Base-by-base conservation (phyloP, 2,329 filamentous ascomycete species). In the Aspergillus viridinutans region DNA sequence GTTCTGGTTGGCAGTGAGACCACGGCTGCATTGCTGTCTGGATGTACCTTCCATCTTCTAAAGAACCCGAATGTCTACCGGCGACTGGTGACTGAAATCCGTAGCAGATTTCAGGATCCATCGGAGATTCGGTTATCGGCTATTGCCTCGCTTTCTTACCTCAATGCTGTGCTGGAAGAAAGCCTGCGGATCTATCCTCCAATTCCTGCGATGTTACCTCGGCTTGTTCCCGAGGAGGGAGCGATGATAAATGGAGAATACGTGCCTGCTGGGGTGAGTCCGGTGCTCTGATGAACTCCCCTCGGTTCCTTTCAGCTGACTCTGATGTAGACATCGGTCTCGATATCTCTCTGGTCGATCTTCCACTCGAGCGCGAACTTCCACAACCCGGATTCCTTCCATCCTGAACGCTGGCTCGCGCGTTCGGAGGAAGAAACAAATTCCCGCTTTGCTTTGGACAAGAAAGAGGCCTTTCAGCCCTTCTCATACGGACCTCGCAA, bases 1-100 rank as follows among this genome's bases (percentile, higher is more conserved):
- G 77, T 79, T 61, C 53, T 75, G 5, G 78, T 76, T 1, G 78
- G 77, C 1, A 75, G 73, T 21, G 78, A 81, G 54, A 80, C 78
- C 0, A 76, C 76, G 0, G 77, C 78, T 0, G 77, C 72, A 0
- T 52, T 75, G 7, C 63, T 80, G 1, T 70, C 68, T 6, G 77
- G 75, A 3, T 50, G 73, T 8, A 75, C 71, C 0, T 79, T 69
- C 17, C 61, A 63, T 48, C 65, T 78, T 0, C 58, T 76, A 5
- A 65, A 58, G 25, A 69, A 74, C 25, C 62, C 65, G 0, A 9
- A 25, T 0, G 53, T 29, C 2, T 57, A 61, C 29, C 26, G 50
- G 12, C 63, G 50, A 42, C 32, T 67, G 7, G 28, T 58, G 1
- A 20, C 57, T 0, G 67, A 69, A 28, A 54, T 69, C 21, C 56